Conservation (phyloP, 2,329 filamentous ascomycete species). For the Diaporthe destruens region DNA sequence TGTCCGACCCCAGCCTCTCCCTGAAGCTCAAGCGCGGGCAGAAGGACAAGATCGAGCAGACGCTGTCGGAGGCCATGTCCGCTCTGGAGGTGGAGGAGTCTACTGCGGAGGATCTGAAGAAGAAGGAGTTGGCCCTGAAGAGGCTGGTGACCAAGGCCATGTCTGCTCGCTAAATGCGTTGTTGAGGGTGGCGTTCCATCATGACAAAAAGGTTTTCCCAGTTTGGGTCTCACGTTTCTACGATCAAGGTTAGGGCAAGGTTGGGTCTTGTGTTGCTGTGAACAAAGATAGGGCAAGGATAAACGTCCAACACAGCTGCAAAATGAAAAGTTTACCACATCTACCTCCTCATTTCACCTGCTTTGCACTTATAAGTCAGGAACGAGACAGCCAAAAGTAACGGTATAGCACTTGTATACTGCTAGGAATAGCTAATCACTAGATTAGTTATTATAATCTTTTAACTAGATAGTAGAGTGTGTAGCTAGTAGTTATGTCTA, state of each 20-base stretch:
- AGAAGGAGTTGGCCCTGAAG: slow-evolving; percentile 99
- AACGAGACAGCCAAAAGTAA: too few relatives aligned
- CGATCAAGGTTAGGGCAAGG: slow-evolving; percentile 36
- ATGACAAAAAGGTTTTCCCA: slow-evolving; percentile 4
- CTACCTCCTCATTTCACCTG: slow-evolving; percentile 23
- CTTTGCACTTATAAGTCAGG: too few relatives aligned
- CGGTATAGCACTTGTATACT: too few relatives aligned
- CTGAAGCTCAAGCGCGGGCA: slow-evolving; percentile 98
- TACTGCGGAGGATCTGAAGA: slow-evolving; percentile 94
- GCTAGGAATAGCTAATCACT: too few relatives aligned
- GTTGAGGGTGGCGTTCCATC: not conserved
- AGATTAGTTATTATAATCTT: too few relatives aligned
- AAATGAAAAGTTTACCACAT: slow-evolving; percentile 19
- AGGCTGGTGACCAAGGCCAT: slow-evolving; percentile 98
- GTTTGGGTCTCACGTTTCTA: slow-evolving; percentile 39
- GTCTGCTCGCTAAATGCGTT: slow-evolving; percentile 80
- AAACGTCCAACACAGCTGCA: slow-evolving; percentile 16
- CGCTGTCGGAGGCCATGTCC: slow-evolving; percentile 96
- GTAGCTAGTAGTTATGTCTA: too few relatives aligned
- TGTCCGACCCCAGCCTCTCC: slow-evolving; percentile 94
- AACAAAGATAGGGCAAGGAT: slow-evolving; percentile 1
- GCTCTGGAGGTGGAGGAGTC: slow-evolving; percentile 97
- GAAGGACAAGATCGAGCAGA: slow-evolving; percentile 99
- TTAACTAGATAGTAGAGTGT: too few relatives aligned
- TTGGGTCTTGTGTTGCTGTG: slow-evolving; percentile 20